A percentile compares a stretch with the other conserved stretches of the same genome.
These are phyloP conservation scores for Trichoderma arundinaceum DNA, from an alignment of 2,329 filamentous ascomycete genomes.

Conservation along the genomic window DNA sequence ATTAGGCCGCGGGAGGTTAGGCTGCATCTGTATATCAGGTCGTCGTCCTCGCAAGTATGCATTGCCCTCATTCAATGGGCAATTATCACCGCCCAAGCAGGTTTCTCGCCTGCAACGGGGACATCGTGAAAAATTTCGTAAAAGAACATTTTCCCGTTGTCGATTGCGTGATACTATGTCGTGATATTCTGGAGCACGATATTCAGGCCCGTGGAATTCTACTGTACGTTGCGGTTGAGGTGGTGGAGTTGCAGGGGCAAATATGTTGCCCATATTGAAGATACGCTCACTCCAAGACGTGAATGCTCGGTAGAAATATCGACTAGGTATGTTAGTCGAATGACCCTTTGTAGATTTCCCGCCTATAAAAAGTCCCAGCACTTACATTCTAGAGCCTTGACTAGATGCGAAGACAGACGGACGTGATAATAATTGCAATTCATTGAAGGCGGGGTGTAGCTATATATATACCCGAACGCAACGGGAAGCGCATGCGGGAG, in stretches of 20 bases:
- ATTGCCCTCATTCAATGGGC: not conserved
- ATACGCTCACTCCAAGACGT: not conserved
- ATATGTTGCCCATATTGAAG: conserved; percentile 4
- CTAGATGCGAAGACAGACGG: too few relatives aligned
- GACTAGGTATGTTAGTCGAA: too few relatives aligned
- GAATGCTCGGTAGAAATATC: too few relatives aligned
- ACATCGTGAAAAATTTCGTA: not conserved
- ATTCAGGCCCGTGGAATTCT: not conserved
- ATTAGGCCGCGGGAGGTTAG: too few relatives aligned
- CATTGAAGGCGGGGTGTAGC: not conserved
- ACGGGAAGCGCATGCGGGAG: not conserved
- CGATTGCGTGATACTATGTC: not conserved
- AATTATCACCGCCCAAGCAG: not conserved
- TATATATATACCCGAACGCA: not conserved
- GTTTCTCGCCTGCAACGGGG: not conserved
- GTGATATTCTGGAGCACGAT: not conserved
- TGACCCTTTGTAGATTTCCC: too few relatives aligned
- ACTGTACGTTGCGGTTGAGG: not conserved
- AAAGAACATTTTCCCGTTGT: not conserved
- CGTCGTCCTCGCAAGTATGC: not conserved
- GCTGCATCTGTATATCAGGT: too few relatives aligned
- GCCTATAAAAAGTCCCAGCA: too few relatives aligned
- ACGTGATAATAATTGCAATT: too few relatives aligned
- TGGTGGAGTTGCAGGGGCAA: not conserved
- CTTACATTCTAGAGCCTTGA: too few relatives aligned